Evolutionary conservation across 768 basidiomycete species (phyloP), one percentile per base, ranked within the genome.

Genomic region (Naganishia randhawae): DNA sequence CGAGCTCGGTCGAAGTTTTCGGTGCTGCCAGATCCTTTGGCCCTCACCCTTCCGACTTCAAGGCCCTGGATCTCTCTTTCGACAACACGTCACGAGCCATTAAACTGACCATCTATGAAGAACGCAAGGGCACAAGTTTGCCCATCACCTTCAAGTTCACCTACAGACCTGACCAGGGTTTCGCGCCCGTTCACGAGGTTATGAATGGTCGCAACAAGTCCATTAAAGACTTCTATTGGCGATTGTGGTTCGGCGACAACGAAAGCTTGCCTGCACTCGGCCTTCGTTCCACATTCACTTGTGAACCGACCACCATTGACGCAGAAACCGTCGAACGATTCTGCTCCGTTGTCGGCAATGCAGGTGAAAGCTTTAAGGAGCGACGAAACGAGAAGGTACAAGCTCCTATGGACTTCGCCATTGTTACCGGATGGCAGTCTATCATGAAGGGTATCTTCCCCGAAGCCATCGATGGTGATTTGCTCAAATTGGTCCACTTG

Each of bases 381-480:
- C 86, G 84, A 3, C 85, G 92, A 66, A 87, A 84, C 54, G 79
- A 74, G 51, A 83, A 84, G 37, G 86, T 92, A 50, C 86, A 89
- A 75, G 92, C 95, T 1, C 96, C 96, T 0, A 95, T 99, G 91
- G 95, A 98, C 82, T 98, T 96, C 74, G 92, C 94, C 29, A 99
- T 99, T 75, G 95, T 98, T 61, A 88, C 93, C 45, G 94, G 95
- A 52, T 99, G 96, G 96, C 88, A 95, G 88, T 90, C 94, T n/a
- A 98, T 99, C 81, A 99, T 98, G 89, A 92, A 90, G 79, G 87
- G 93, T 0, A 95, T 98, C 81, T 99, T 99, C 87, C 96, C 96
- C 7, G 78, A 84, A 14, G 81, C 86, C 13, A 91, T 99, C 76
- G 91, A 98, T 71, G 96, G 95, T 0, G 95, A 99, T 79, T 82